Evolutionary conservation across 257 asterid species (phyloP).

Genomic region (Galeopsis tetrahit): DNA sequence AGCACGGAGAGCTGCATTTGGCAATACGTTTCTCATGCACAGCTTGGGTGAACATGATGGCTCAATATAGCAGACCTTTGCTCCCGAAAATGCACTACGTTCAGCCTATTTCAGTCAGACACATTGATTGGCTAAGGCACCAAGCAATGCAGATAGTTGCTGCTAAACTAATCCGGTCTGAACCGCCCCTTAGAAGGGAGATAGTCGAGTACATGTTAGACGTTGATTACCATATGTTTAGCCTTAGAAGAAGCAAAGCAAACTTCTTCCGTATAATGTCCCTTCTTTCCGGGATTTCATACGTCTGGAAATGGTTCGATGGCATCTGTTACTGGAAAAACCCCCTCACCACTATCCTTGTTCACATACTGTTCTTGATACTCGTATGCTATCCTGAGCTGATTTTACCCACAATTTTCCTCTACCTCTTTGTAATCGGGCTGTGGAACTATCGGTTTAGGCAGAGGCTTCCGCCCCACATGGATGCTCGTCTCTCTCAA

Average conservation of each 20-base stretch:
- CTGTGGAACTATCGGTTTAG: slow-evolving; percentile 75
- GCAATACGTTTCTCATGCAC: slow-evolving; percentile 82
- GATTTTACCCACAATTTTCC: slow-evolving; percentile 79
- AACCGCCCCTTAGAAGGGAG: slow-evolving; percentile 88
- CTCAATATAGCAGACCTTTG: slow-evolving; percentile 71
- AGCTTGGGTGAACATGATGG: slow-evolving; percentile 81
- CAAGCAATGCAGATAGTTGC: slow-evolving; percentile 87
- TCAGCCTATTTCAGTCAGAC: slow-evolving; percentile 76
- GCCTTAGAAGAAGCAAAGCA: slow-evolving; percentile 93
- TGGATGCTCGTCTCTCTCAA: slow-evolving; percentile 83
- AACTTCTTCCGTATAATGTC: slow-evolving; percentile 75
- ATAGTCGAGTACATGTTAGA: slow-evolving; percentile 86
- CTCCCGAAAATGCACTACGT: slow-evolving; percentile 91
- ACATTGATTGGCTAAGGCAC: slow-evolving; percentile 87
- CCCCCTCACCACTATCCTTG: slow-evolving; percentile 74
- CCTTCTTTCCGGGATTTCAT: slow-evolving; percentile 62
- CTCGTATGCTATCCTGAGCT: slow-evolving; percentile 82
- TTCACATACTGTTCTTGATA: slow-evolving; percentile 69
- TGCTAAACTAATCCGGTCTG: slow-evolving; percentile 60
- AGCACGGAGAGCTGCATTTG: slow-evolving; percentile 84
- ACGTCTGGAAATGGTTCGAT: slow-evolving; percentile 61
- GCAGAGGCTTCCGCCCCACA: slow-evolving; percentile 79
- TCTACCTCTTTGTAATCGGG: slow-evolving; percentile 81
- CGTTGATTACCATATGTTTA: slow-evolving; percentile 73
- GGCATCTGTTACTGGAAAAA: slow-evolving; percentile 81